Base-by-base conservation (phyloP, 768 basidiomycete species). In the Boletus sensibilis region DNA sequence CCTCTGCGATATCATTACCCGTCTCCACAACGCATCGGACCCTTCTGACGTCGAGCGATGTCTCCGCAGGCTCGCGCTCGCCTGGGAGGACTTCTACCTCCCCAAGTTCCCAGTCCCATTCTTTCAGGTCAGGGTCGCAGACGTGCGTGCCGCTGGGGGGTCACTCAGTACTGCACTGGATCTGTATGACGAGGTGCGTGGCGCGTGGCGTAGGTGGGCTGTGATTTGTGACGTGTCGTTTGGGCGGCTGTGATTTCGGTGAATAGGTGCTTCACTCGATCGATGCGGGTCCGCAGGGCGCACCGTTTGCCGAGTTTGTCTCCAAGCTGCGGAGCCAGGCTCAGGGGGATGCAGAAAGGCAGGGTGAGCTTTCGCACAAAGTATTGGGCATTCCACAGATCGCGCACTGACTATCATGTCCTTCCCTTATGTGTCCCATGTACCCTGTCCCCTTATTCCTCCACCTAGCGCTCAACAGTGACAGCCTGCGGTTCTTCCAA, bases 51-150 rank as follows among this genome's bases (percentile, higher is more conserved):
- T 64, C 16, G 63, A 60, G 21, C 71, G 69, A 23, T 49, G 31
- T 44, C 41, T 71, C 21, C 71, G 70, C 34, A 53, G 65, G 21
- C 58, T 72, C 9, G 70, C 69, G 0, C 62, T 71, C 16, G 56
- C 60, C 4, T 71, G 71, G 70, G 70, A 71, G 29, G 67, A 71
- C 44, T 67, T 72, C 50, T 71, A 58, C 39, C 68, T 71, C 13
- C 69, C 69, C 23, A 71, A 64, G 37, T 71, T 52, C 33, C 70
- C 71, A 2, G 23, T 71, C 21, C 71, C 70, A 1, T 71, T 71
- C 37, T 71, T 71, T 5, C 67, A 67, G 25, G 70, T 71, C 43
- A 61, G 70, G 27, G 70, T 71, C 14, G 70, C 70, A 8, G 70
- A 71, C 40, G 71, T 71, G 23, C 67, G 70, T 12, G 70, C 71